Percentiles rank a stretch among this genome's conserved stretches.
Conservation (phyloP, 441 rosid genomes). For the Gossypium lobatum region DNA sequence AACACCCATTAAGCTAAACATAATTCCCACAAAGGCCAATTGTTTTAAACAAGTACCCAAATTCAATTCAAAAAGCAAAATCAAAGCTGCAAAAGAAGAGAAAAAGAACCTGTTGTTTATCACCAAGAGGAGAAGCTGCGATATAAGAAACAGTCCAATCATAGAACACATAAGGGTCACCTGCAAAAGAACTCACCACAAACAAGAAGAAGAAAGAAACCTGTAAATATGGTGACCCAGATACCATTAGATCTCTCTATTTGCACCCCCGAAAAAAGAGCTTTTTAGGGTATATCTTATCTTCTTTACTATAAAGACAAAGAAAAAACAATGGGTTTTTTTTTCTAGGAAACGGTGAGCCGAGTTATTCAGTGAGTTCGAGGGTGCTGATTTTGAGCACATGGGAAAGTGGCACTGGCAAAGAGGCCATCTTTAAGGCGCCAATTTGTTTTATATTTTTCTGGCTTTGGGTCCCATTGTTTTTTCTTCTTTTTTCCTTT, state of each 20-base stretch:
- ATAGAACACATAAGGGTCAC: conserved; percentile 67
- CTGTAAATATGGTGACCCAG: conserved; percentile 9
- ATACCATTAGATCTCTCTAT: conserved; percentile 38
- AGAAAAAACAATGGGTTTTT: not conserved
- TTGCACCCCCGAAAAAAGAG: not conserved
- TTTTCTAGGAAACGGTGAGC: not conserved
- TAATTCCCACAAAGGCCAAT: not conserved
- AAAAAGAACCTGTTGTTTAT: conserved; percentile 57
- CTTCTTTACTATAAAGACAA: conserved; percentile 4
- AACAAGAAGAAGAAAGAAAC: conserved; percentile 15
- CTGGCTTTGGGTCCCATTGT: conserved; percentile 6
- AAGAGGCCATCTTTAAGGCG: conserved; percentile 1
- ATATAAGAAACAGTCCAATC: conserved; percentile 89
- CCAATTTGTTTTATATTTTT: not conserved
- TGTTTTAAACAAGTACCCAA: not conserved
- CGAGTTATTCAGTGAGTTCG: not conserved
- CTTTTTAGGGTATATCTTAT: not conserved
- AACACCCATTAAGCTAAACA: not conserved
- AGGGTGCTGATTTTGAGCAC: conserved; percentile 13
- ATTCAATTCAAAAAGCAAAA: not conserved
- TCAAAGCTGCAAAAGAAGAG: not conserved
- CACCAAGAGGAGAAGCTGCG: conserved; percentile 58
- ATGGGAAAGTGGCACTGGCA: conserved; percentile 12
- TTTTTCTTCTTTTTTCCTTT: not conserved
- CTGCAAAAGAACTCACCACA: conserved; percentile 33